A percentile compares a stretch with the other conserved stretches of the same genome.
These are phyloP conservation scores for Metschnikowia proteae DNA, from an alignment of 805 yeast genomes.

Conservation along the genomic window DNA sequence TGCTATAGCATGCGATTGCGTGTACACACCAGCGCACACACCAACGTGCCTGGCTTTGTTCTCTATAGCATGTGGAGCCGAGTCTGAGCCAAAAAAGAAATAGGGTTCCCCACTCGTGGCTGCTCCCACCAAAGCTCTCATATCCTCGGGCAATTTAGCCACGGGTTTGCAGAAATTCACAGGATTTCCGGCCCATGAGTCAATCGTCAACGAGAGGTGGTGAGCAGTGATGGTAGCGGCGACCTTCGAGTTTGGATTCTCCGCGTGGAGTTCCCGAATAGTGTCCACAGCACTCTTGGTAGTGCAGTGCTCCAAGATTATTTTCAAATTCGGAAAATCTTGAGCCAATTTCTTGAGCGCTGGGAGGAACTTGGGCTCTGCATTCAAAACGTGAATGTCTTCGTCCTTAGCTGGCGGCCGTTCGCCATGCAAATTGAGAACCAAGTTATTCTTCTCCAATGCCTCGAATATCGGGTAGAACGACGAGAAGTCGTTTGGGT, in stretches of 20 bases:
- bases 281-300: conserved; percentile 83
- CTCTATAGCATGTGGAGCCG: conserved; percentile 92
- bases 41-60: conserved; percentile 73
- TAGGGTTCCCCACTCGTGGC: conserved; percentile 89
- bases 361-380: conserved; percentile 90
- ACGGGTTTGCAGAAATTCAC: conserved; percentile 96
- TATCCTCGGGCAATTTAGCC: conserved; percentile 86
- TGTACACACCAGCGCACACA: conserved; percentile 97
- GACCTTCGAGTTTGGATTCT: conserved; percentile 46
- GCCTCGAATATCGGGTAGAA: conserved; percentile 89
- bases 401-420: conserved; percentile 59
- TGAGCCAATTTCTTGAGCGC: conserved; percentile 72
- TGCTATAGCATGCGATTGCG: conserved; percentile 77
- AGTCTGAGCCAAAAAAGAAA: conserved; percentile 95
- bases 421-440: conserved; percentile 93
- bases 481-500: conserved; percentile 82
- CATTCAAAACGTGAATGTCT: conserved; percentile 86
- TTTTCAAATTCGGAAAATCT: conserved; percentile 82
- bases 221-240: conserved; percentile 96
- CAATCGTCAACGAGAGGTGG: conserved; percentile 83
- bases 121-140: conserved; percentile 75
- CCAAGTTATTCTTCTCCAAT: conserved; percentile 73
- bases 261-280: conserved; percentile 50
- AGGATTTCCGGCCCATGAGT: conserved; percentile 96
- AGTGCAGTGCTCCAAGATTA: conserved; percentile 92